phyloP scores from a whole-genome alignment of 306 rosid species.

The Trifolium subterraneum region DNA sequence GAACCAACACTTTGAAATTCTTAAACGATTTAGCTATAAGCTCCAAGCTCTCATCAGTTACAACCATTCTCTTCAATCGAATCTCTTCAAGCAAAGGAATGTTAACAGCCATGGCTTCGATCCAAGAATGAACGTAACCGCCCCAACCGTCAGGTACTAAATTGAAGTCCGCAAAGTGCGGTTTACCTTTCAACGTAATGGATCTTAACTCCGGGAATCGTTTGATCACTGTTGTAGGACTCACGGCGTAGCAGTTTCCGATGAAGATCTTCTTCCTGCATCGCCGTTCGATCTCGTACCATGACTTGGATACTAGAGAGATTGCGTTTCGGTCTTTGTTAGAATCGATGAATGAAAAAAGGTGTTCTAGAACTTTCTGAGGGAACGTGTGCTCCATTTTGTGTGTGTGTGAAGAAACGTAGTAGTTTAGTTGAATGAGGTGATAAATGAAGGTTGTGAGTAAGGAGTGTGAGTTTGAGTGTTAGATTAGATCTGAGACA shows the following conservation, averaged over 20 bases:
- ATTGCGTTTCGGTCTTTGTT: conserved; percentile 81
- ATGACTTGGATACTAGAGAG: conserved; percentile 82
- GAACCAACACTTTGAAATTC: conserved; percentile 80
- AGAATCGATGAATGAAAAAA: conserved; percentile 73
- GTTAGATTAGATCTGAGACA: conserved; percentile 71
- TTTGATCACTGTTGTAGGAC: conserved; percentile 65
- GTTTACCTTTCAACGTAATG: conserved; percentile 83
- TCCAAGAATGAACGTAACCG: conserved; percentile 75
- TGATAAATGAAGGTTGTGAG: background rate
- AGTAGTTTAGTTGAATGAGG: conserved; percentile 22
- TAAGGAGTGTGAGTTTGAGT: conserved; percentile 12
- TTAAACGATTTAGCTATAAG: conserved; percentile 76
- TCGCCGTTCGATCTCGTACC: conserved; percentile 96
- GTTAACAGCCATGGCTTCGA: conserved; percentile 70
- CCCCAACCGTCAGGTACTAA: conserved; percentile 98
- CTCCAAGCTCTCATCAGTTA: conserved; percentile 81
- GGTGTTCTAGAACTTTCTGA: conserved; percentile 87
- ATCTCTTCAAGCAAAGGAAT: conserved; percentile 89
- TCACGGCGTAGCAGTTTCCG: conserved; percentile 90
- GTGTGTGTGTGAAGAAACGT: conserved; percentile 54
- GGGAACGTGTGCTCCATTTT: conserved; percentile 69
- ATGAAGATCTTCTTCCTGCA: conserved; percentile 78
- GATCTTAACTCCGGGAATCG: conserved; percentile 93
- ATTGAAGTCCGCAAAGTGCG: conserved; percentile 94
- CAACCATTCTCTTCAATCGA: conserved; percentile 90